A percentile compares a stretch with the other conserved stretches of the same genome.
phyloP scores from a whole-genome alignment of 163 green algal species.

The Chlorella variabilis region DNA sequence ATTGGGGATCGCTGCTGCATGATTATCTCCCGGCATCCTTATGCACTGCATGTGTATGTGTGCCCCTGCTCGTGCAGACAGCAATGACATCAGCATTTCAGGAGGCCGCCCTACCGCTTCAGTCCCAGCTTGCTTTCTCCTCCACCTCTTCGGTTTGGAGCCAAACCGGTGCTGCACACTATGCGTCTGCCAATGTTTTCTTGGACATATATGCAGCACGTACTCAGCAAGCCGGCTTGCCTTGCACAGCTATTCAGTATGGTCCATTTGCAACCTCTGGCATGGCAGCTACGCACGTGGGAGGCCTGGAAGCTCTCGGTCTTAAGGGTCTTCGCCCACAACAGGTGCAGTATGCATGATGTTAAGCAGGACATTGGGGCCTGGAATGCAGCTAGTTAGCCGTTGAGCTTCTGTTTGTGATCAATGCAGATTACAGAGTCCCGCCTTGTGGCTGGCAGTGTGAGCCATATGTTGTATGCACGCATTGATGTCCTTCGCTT shows the following conservation, averaged over 20 bases:
- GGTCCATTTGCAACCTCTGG: slow-evolving; percentile 44
- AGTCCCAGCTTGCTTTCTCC: slow-evolving; percentile 24
- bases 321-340: slow-evolving; percentile 3
- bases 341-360: background rate
- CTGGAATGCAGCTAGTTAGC: no score
- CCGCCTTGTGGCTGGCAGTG: background rate
- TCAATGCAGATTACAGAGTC: background rate
- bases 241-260: slow-evolving; percentile 1
- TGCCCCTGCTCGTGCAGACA: slow-evolving; percentile 7
- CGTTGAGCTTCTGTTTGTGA: no score
- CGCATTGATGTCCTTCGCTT: slow-evolving; percentile 33
- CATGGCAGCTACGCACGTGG: slow-evolving; percentile 34
- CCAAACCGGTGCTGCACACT: slow-evolving; percentile 44
- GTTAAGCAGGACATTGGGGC: no score
- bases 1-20: no score
- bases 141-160: slow-evolving; percentile 48
- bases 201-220: slow-evolving; percentile 1
- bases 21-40: no score
- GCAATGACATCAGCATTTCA: background rate
- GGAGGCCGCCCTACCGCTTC: background rate
- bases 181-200: slow-evolving; percentile 41
- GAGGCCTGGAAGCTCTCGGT: slow-evolving; percentile 17
- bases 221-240: background rate
- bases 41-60: no score
- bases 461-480: slow-evolving; percentile 14